phyloP scores from a whole-genome alignment of 2,329 filamentous ascomycete species.

The Sclerotinia subarctica region DNA sequence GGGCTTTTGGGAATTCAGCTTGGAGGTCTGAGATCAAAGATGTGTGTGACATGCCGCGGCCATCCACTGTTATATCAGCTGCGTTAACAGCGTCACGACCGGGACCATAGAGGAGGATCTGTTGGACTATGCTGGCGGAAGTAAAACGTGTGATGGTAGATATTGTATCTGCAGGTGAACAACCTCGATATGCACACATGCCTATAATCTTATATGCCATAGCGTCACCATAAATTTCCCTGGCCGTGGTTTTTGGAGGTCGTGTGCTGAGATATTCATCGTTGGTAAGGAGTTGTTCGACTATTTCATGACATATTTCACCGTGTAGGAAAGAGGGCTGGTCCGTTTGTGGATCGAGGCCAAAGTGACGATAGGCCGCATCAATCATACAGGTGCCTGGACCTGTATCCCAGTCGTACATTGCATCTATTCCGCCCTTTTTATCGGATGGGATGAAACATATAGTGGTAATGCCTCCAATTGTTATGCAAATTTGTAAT shows the following conservation, averaged over 20 bases:
- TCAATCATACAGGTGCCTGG: slow-evolving; percentile 38
- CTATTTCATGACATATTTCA: slow-evolving; percentile 36
- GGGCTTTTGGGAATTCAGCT: slow-evolving; percentile 35
- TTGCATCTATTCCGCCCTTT: slow-evolving; percentile 37
- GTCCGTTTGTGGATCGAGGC: slow-evolving; percentile 34
- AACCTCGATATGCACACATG: slow-evolving; percentile 34
- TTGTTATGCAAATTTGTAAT: slow-evolving; percentile 38
- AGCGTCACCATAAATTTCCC: slow-evolving; percentile 37
- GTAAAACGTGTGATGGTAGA: slow-evolving; percentile 38
- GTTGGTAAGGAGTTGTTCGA: slow-evolving; percentile 35
- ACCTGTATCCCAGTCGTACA: slow-evolving; percentile 40
- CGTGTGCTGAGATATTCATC: slow-evolving; percentile 33
- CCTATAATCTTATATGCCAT: slow-evolving; percentile 35
- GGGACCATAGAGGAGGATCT: slow-evolving; percentile 36
- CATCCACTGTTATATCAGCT: slow-evolving; percentile 37
- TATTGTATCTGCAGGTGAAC: slow-evolving; percentile 34
- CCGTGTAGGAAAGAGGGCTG: slow-evolving; percentile 31
- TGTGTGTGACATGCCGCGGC: slow-evolving; percentile 36
- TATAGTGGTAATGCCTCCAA: slow-evolving; percentile 37
- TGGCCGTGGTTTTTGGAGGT: slow-evolving; percentile 38
- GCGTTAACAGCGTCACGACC: slow-evolving; percentile 35
- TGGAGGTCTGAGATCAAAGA: slow-evolving; percentile 35
- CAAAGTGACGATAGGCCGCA: slow-evolving; percentile 35
- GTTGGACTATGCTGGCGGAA: slow-evolving; percentile 37
- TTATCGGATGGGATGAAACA: slow-evolving; percentile 37